Evolutionary conservation across 2,329 filamentous ascomycete genomes (phyloP).

Genomic region (Exophiala phaeomuriformis): DNA sequence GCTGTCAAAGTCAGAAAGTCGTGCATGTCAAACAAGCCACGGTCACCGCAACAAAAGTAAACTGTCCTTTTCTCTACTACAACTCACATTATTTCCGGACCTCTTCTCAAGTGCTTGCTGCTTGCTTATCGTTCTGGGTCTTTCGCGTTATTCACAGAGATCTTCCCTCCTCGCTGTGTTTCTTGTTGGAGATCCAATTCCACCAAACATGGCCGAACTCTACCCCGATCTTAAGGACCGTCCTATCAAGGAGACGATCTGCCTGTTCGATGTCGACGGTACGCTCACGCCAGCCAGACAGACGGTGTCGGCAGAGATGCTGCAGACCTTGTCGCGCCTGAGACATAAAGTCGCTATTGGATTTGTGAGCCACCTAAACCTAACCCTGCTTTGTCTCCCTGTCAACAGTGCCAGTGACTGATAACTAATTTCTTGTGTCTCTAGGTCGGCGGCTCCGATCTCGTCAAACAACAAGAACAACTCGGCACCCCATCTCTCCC

Average conservation of each 20-base stretch:
- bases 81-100: background rate
- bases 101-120: too few species aligned
- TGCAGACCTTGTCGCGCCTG: slow-evolving; percentile 67
- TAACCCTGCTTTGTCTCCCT: background rate
- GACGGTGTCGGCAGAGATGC: slow-evolving; percentile 71
- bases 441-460: slow-evolving; percentile 75
- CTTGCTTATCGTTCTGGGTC: too few species aligned
- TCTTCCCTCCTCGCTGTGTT: background rate
- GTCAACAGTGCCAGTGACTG: background rate
- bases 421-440: slow-evolving; percentile 1
- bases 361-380: slow-evolving; percentile 47
- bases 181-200: background rate
- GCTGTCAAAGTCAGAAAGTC: background rate
- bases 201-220: slow-evolving; percentile 27
- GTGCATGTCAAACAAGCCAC: background rate
- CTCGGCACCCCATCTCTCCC: slow-evolving; percentile 61
- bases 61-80: slow-evolving; percentile 2
- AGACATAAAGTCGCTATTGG: slow-evolving; percentile 84
- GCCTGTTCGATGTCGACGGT: slow-evolving; percentile 92
- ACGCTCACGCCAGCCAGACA: slow-evolving; percentile 80
- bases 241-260: slow-evolving; percentile 85
- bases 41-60: background rate
- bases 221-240: slow-evolving; percentile 75
- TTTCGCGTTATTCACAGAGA: background rate
- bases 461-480: slow-evolving; percentile 93